Evolutionary conservation across 306 rosid genomes (phyloP), one percentile per base, ranked within the genome.

Genomic region (Prunus mira): DNA sequence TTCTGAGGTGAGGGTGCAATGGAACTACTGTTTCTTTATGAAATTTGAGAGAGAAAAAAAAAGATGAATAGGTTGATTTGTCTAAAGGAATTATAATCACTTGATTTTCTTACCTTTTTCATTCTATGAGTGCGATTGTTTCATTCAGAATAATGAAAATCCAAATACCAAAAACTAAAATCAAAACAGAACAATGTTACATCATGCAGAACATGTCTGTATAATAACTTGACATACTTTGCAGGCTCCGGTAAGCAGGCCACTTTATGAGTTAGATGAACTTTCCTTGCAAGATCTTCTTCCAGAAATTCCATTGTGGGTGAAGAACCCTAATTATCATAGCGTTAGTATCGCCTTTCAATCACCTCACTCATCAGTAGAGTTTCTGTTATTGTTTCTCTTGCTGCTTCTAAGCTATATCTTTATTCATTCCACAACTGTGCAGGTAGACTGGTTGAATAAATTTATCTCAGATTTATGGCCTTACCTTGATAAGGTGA

Each of bases 251-350:
- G 88, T 75, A 45, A 80, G 77, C 62, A 86, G 78, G 66, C 88
- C 96, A 7, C 80, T 90, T n/a, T 25, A 77, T 77, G 91, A 90
- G 75, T 87, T 90, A 52, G 93, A 93, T 63, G 82, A 89, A 69
- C 56, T 13, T 80, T 79, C 91, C 41, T 74, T 90, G 89, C 85
- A 67, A 71, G 93, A 88, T 46, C 83, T 92, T 82, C 67, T 87
- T 22, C 90, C 88, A 4, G 97, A 92, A 80, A 90, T 92, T 82
- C 97, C 97, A 71, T 61, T 85, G 3, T 92, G 96, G 97, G 90
- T 92, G 83, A 92, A 92, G 83, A 92, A 85, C 57, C 96, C 96
- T 5, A 94, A 92, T 84, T 88, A 82, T 63, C 90, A 92, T 82
- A 82, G 93, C 67, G 97, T 92, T 61, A 87, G 97, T 84, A 51